These are phyloP conservation scores for Scedosporium apiospermum DNA, from an alignment of 2,329 filamentous ascomycete species.

Conservation along the genomic window DNA sequence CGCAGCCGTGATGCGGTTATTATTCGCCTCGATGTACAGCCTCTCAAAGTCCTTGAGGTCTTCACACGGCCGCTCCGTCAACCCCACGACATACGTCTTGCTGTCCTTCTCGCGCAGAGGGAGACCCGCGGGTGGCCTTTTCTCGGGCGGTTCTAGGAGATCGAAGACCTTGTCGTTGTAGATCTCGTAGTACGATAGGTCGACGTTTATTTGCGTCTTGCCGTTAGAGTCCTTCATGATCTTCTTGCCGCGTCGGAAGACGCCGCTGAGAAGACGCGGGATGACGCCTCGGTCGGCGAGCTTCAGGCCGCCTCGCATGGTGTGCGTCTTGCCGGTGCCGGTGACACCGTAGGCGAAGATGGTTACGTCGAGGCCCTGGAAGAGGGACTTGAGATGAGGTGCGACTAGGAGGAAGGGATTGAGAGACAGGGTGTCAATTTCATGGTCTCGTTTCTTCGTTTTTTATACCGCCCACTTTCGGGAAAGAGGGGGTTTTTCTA, in stretches of 20 bases:
- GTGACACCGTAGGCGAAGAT: constrained; percentile 98
- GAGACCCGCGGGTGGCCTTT: constrained; percentile 70
- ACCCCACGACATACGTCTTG: constrained; percentile 76
- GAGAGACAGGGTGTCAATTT: constrained; percentile 7
- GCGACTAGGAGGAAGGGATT: constrained; percentile 48
- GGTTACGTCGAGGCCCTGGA: constrained; percentile 79
- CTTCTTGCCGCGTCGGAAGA: constrained; percentile 80
- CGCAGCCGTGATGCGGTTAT: constrained; percentile 77
- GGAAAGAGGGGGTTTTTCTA: no score
- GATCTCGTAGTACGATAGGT: constrained; percentile 89
- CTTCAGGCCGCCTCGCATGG: constrained; percentile 85
- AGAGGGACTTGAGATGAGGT: constrained; percentile 83
- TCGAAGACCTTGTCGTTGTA: constrained; percentile 96
- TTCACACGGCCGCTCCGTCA: constrained; percentile 73
- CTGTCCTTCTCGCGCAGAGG: constrained; percentile 78
- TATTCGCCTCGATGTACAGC: constrained; percentile 85
- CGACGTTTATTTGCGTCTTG: constrained; percentile 60
- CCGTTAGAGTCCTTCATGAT: constrained; percentile 69
- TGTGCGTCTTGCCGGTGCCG: constrained; percentile 95
- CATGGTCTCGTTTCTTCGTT: no score
- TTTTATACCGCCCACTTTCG: no score
- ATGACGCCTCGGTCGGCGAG: constrained; percentile 82
- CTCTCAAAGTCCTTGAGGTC: constrained; percentile 84
- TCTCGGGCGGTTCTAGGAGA: constrained; percentile 78
- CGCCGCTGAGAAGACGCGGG: constrained; percentile 70